phyloP scores from a whole-genome alignment of 2,329 filamentous ascomycete genomes.

The Penicillium hordei region DNA sequence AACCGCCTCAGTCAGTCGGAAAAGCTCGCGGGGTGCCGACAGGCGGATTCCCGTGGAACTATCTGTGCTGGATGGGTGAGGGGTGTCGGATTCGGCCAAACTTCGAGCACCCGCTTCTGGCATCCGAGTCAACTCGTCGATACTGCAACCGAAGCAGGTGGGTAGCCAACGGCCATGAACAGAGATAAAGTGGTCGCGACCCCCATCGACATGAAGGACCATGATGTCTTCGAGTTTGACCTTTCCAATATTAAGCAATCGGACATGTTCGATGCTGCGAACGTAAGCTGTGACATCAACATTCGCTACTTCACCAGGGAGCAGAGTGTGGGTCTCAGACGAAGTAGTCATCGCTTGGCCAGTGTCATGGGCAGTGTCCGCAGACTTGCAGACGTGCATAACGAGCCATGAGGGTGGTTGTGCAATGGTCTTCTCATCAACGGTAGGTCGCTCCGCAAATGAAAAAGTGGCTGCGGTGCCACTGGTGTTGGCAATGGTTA shows the following conservation, averaged over 20 bases:
- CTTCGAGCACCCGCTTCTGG: slow-evolving; percentile 77
- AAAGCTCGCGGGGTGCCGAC: slow-evolving; percentile 84
- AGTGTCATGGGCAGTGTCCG: slow-evolving; percentile 38
- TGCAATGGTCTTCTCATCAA: slow-evolving; percentile 43
- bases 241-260: slow-evolving; percentile 68
- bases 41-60: slow-evolving; percentile 53
- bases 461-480: slow-evolving; percentile 74
- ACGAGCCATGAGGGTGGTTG: slow-evolving; percentile 67
- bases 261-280: slow-evolving; percentile 62
- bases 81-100: slow-evolving; percentile 42
- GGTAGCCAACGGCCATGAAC: slow-evolving; percentile 76
- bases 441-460: slow-evolving; percentile 71
- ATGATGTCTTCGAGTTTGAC: slow-evolving; percentile 77
- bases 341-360: slow-evolving; percentile 26
- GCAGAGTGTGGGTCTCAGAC: slow-evolving; percentile 61
- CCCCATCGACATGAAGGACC: slow-evolving; percentile 77
- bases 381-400: slow-evolving; percentile 61
- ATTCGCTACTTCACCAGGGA: slow-evolving; percentile 79
- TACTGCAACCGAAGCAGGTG: slow-evolving; percentile 76
- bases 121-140: slow-evolving; percentile 84
- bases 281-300: slow-evolving; percentile 69
- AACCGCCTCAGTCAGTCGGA: slow-evolving; percentile 81
- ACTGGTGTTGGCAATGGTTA: slow-evolving; percentile 92
- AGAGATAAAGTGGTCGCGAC: slow-evolving; percentile 88
- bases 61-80: slow-evolving; percentile 32